phyloP scores from a whole-genome alignment of 495 filamentous ascomycete genomes.

The Aspergillus campestris region DNA sequence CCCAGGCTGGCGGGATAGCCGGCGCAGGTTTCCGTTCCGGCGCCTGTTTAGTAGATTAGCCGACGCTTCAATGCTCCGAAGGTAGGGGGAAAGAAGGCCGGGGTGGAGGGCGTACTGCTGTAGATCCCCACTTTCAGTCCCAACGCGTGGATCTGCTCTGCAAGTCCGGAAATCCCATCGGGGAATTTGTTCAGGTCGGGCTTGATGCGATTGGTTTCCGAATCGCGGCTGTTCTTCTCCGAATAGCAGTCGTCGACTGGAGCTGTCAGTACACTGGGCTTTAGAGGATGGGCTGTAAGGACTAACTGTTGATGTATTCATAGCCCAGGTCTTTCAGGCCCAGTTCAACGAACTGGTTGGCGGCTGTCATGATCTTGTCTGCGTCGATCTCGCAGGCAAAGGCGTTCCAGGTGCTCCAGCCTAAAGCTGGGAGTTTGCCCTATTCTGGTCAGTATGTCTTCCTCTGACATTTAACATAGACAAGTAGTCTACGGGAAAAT shows the following conservation, averaged over 20 bases:
- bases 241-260: slow-evolving; percentile 58
- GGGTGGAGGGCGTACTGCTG: slow-evolving; percentile 25
- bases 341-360: slow-evolving; percentile 38
- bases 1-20: slow-evolving; percentile 54
- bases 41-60: slow-evolving; percentile 27
- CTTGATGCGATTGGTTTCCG: slow-evolving; percentile 39
- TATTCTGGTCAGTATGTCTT: neutral
- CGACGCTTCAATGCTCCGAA: neutral
- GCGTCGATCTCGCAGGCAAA: slow-evolving; percentile 50
- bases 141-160: slow-evolving; percentile 48
- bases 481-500: neutral
- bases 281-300: slow-evolving; percentile 24
- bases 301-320: slow-evolving; percentile 50
- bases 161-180: slow-evolving; percentile 50
- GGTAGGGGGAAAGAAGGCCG: neutral
- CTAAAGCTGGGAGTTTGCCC: slow-evolving; percentile 48
- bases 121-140: slow-evolving; percentile 63
- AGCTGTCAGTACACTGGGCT: slow-evolving; percentile 6
- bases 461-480: neutral
- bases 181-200: slow-evolving; percentile 54
- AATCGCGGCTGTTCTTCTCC: slow-evolving; percentile 37
- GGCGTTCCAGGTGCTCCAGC: slow-evolving; percentile 56
- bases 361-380: slow-evolving; percentile 42
- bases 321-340: slow-evolving; percentile 59
- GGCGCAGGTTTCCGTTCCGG: slow-evolving; percentile 55